Conservation (phyloP, 2,329 filamentous ascomycete species). For the Eurotiales sp. region DNA sequence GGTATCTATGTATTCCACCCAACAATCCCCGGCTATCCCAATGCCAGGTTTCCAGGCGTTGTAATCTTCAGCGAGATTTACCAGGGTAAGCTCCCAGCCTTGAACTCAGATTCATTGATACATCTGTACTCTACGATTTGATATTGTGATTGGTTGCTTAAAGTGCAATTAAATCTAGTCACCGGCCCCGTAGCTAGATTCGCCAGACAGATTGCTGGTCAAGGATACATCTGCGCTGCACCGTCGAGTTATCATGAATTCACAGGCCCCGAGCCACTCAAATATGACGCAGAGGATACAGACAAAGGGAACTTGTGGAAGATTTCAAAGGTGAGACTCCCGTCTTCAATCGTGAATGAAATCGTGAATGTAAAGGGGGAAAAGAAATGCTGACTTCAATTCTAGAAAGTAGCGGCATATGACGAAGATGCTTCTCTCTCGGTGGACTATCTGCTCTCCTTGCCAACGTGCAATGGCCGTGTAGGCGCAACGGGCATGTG, state of each 20-base stretch:
- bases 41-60: conserved; percentile 85
- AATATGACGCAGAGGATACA: conserved; percentile 84
- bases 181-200: conserved; percentile 88
- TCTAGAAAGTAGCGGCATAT: conserved; percentile 74
- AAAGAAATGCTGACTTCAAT: background rate
- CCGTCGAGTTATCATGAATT: conserved; percentile 94
- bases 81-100: conserved; percentile 72
- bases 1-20: conserved; percentile 90
- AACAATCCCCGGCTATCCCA: conserved; percentile 75
- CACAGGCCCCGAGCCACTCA: conserved; percentile 73
- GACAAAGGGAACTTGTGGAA: conserved; percentile 86
- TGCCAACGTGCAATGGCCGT: conserved; percentile 74
- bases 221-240: conserved; percentile 89
- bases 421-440: conserved; percentile 70
- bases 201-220: conserved; percentile 83
- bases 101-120: too few relatives aligned
- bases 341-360: background rate
- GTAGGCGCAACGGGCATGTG: conserved; percentile 87
- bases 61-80: conserved; percentile 93
- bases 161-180: conserved; percentile 60
- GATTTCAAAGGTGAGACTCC: conserved; percentile 63
- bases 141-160: background rate
- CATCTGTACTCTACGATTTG: too few relatives aligned
- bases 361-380: background rate
- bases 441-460: conserved; percentile 65